Conservation (phyloP, 345 rosid genomes). For the Populus simonii region DNA sequence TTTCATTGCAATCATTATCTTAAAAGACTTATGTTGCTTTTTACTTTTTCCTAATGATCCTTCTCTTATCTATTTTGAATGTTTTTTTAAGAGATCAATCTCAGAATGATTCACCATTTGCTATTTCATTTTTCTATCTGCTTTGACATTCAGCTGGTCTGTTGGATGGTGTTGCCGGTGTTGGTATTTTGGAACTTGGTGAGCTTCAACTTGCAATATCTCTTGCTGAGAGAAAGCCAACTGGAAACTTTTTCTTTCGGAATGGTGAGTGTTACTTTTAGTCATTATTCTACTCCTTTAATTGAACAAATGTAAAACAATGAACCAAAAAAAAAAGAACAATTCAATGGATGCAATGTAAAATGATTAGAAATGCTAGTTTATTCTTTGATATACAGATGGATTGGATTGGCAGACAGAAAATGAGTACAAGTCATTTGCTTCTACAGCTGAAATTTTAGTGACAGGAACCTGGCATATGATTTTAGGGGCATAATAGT, state of each 20-base stretch:
- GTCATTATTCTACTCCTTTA: background rate
- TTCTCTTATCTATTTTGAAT: background rate
- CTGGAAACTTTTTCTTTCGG: conserved; percentile 65
- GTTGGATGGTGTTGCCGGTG: conserved; percentile 74
- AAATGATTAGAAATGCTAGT: too few species aligned
- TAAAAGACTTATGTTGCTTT: background rate
- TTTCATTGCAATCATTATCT: too few species aligned
- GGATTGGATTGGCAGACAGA: too few species aligned
- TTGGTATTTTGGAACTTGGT: conserved; percentile 75
- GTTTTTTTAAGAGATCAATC: background rate
- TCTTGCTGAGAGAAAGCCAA: conserved; percentile 82
- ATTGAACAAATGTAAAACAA: too few species aligned
- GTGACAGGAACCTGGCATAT: too few species aligned
- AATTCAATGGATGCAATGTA: too few species aligned
- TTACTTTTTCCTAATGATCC: background rate
- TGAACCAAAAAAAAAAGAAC: too few species aligned
- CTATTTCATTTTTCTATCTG: background rate
- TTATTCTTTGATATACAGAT: too few species aligned
- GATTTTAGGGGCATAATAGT: too few species aligned
- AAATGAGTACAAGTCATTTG: too few species aligned
- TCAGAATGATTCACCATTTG: background rate
- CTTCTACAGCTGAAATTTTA: too few species aligned
- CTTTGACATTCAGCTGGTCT: conserved; percentile 47
- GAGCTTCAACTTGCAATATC: conserved; percentile 60
- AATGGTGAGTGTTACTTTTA: conserved; percentile 48